These are phyloP conservation scores for Leccinum pellstonianum DNA, from an alignment of 768 basidiomycete genomes.

Conservation along the genomic window DNA sequence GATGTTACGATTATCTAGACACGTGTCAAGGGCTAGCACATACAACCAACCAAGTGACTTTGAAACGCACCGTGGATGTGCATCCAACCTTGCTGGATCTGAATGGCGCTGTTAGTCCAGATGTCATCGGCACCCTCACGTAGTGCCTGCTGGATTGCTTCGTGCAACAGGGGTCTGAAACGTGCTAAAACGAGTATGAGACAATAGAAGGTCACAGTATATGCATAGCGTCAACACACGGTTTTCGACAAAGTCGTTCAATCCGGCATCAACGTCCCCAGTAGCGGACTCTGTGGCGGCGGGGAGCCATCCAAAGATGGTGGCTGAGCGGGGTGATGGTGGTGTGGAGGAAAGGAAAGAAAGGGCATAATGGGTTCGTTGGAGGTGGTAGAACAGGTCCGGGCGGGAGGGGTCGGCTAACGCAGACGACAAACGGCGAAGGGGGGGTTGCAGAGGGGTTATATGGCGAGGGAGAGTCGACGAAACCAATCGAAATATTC, in stretches of 20 bases:
- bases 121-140: conserved; percentile 61
- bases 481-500: conserved; percentile 6
- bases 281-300: conserved; percentile 36
- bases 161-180: conserved; percentile 61
- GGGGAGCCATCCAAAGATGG: conserved; percentile 71
- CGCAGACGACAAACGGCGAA: conserved; percentile 17
- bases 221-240: conserved; percentile 40
- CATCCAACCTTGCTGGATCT: conserved; percentile 80
- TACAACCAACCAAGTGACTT: neutral
- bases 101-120: conserved; percentile 61
- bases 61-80: conserved; percentile 60
- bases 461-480: conserved; percentile 1
- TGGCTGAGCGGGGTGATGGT: conserved; percentile 42
- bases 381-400: conserved; percentile 71
- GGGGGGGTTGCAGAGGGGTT: conserved; percentile 9
- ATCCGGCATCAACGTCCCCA: conserved; percentile 44
- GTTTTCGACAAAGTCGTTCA: conserved; percentile 74
- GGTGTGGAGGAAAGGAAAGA: conserved; percentile 58
- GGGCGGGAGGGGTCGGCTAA: conserved; percentile 57
- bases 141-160: conserved; percentile 54
- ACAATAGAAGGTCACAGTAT: neutral
- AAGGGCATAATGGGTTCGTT: conserved; percentile 50
- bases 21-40: neutral
- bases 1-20: conserved; percentile 66
- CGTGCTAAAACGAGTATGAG: conserved; percentile 39